Base-by-base conservation (phyloP, 1,284 basidiomycete species). In the Sporisorium iseilematis-ciliati region DNA sequence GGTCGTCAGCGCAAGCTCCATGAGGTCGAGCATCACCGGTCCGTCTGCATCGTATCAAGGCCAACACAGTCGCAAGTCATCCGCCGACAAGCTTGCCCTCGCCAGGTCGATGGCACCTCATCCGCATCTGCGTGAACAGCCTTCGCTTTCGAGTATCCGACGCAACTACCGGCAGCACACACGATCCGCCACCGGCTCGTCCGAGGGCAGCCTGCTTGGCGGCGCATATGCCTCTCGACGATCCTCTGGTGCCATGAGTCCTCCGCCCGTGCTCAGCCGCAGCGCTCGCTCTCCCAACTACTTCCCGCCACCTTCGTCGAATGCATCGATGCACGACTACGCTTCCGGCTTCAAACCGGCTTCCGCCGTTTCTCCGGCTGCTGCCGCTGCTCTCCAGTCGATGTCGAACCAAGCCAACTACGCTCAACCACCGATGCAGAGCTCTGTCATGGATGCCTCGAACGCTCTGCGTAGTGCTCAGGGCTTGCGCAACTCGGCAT, bases 211-310 rank as follows among this genome's bases (percentile, higher is more conserved):
- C 45, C 41, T 73, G 20, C 49, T 68, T 5, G 57, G 60, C n/a
- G 57, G 55, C 35, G 35, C 35, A 12, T 49, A 43, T 16, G 43
- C 52, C 23, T 76, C 74, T 21, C 74, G 68, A 18, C 41, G 74
- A 41, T 67, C 68, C 6, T 76, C 73, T 3, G 61, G 68, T 10
- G 68, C 59, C 16, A 68, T 76, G 65, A 72, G 68, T 38, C 68
- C 74, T 18, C 48, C 65, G 16, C 62, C 74, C 7, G 52, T 71
- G 31, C 68, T 76, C 20, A 76, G 63, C 40, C 68, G 68, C 20
- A 73, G 69, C 21, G 80, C 80, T 31, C 68, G 80, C n/a, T 77
- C 74, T 3, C 75, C 65, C 29, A 73, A 65, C 63, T 80, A 82
- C 58, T 82, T 80, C 35, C 78, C 76, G 3, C 69, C 57, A 10